Conservation (phyloP, 768 basidiomycete genomes). For the Dictyophora rubrovolvata region DNA sequence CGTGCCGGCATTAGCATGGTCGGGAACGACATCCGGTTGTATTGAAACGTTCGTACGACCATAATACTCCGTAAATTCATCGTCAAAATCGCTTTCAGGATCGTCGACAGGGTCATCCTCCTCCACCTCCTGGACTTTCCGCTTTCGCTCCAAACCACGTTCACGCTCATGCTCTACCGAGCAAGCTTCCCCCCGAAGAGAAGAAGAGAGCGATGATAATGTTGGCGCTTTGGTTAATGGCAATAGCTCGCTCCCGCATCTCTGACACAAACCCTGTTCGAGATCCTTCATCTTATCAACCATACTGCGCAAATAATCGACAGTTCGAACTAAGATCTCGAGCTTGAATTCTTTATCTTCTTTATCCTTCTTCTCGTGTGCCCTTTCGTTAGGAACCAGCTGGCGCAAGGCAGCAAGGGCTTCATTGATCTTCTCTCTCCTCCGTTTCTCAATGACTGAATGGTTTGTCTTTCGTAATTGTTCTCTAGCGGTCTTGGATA, state of each 20-base stretch:
- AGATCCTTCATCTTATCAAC: constrained; percentile 42
- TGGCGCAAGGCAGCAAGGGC: constrained; percentile 67
- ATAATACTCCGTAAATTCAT: not conserved
- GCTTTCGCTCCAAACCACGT: not conserved
- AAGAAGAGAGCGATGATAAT: not conserved
- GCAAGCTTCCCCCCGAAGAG: not conserved
- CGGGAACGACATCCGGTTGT: not conserved
- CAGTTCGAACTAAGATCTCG: constrained; percentile 78
- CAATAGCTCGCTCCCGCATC: not conserved
- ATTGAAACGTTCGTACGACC: not conserved
- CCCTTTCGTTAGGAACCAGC: constrained; percentile 55
- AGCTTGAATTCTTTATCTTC: constrained; percentile 88
- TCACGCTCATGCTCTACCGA: not conserved
- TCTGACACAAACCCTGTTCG: constrained; percentile 18
- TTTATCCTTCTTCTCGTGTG: constrained; percentile 39
- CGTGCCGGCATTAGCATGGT: not conserved
- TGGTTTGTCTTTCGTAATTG: constrained; percentile 88
- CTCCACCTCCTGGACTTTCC: constrained; percentile 11
- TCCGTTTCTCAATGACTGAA: constrained; percentile 86
- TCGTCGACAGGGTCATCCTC: constrained; percentile 10
- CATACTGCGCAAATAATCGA: constrained; percentile 66
- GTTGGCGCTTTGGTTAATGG: not conserved
- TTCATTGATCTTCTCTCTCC: constrained; percentile 93
- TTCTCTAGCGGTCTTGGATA: constrained; percentile 73
- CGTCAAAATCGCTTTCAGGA: not conserved